A percentile compares a stretch with the other conserved stretches of the same genome.
Evolutionary conservation across 192 early-diverging fungal species (phyloP).

Genomic region (Coemansia javaensis): DNA sequence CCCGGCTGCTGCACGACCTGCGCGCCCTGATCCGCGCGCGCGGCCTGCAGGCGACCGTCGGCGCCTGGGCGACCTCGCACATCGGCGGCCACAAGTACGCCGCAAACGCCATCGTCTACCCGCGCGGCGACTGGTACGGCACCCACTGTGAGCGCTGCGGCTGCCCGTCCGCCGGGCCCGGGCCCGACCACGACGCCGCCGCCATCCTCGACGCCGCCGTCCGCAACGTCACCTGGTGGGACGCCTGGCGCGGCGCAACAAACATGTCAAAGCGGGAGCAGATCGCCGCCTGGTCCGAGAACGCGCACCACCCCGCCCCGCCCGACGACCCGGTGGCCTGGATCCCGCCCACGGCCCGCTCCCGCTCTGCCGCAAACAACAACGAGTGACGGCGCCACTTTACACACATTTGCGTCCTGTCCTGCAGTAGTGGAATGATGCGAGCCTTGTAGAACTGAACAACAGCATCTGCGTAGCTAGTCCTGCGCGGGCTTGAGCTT

Average conservation of each 20-base stretch:
- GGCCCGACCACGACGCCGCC: slow-evolving; percentile 15
- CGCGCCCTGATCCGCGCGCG: slow-evolving; percentile 16
- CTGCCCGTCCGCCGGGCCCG: not conserved
- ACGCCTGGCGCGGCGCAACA: slow-evolving; percentile 46
- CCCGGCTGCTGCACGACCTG: slow-evolving; percentile 23
- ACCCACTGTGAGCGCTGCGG: slow-evolving; percentile 40
- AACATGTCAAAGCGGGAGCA: slow-evolving; percentile 46
- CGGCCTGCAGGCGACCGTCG: slow-evolving; percentile 14
- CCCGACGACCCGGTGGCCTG: slow-evolving; percentile 15
- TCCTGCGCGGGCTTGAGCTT: slow-evolving; percentile 1
- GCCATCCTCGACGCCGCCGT: slow-evolving; percentile 30
- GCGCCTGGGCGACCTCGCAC: slow-evolving; percentile 47
- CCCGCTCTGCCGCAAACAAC: not conserved
- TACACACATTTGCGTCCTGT: no score
- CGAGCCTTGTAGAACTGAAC: not conserved
- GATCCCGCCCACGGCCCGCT: slow-evolving; percentile 8
- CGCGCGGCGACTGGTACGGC: slow-evolving; percentile 50
- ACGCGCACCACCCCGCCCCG: not conserved
- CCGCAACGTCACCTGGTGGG: slow-evolving; percentile 37
- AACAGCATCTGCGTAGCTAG: not conserved
- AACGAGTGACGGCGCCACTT: no score
- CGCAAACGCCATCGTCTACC: slow-evolving; percentile 48
- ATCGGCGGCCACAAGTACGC: slow-evolving; percentile 52
- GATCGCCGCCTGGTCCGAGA: slow-evolving; percentile 22
- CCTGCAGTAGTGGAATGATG: not conserved